phyloP scores from a whole-genome alignment of 495 filamentous ascomycete species.

The Antarctomyces pellizariae region DNA sequence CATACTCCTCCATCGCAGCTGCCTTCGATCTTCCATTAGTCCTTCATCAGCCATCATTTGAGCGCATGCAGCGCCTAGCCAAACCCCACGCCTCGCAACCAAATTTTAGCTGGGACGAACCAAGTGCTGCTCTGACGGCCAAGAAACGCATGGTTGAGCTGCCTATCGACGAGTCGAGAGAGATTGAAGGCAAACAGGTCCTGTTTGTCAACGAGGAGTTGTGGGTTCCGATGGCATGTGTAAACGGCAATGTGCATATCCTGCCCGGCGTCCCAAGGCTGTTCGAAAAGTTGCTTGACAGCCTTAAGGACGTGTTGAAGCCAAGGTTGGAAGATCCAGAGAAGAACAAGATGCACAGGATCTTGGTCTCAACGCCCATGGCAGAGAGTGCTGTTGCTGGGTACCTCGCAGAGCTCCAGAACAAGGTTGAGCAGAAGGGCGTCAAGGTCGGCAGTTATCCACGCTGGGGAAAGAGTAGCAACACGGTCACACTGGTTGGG shows the following conservation, averaged over 20 bases:
- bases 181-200: conserved; percentile 35
- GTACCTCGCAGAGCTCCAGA: conserved; percentile 60
- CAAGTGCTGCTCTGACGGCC: conserved; percentile 52
- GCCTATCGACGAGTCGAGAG: conserved; percentile 41
- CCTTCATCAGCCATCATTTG: conserved; percentile 51
- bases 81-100: conserved; percentile 44
- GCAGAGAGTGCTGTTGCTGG: conserved; percentile 63
- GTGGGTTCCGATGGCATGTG: conserved; percentile 74
- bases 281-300: conserved; percentile 55
- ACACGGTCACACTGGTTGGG: conserved; percentile 83
- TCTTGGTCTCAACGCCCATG: conserved; percentile 69
- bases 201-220: conserved; percentile 58
- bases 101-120: conserved; percentile 66
- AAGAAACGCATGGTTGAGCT: conserved; percentile 77
- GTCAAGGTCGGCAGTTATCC: conserved; percentile 97
- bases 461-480: conserved; percentile 65
- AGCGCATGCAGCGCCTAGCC: conserved; percentile 62
- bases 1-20: conserved; percentile 79
- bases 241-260: conserved; percentile 86
- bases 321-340: conserved; percentile 54
- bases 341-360: conserved; percentile 50
- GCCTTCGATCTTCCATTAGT: conserved; percentile 58
- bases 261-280: conserved; percentile 74
- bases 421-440: conserved; percentile 39
- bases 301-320: conserved; percentile 42